These are phyloP conservation scores for Botrytis elliptica DNA, from an alignment of 2,329 filamentous ascomycete species.

Conservation along the genomic window DNA sequence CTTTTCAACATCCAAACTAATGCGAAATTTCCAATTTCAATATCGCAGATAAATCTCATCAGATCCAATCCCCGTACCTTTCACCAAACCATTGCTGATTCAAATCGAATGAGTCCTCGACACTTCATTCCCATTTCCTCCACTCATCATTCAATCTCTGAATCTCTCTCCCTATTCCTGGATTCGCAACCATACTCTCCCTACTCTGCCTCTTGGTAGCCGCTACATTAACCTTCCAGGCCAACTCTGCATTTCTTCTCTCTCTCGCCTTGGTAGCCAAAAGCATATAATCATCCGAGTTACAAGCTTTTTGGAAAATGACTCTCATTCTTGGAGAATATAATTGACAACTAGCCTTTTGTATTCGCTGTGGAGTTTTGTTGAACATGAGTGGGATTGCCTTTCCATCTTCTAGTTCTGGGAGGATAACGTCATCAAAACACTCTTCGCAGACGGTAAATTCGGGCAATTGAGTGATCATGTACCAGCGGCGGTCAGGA, in stretches of 20 bases:
- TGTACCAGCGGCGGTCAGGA: slow-evolving; percentile 70
- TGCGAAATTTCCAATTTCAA: neutral
- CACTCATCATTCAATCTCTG: slow-evolving; percentile 51
- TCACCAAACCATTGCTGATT: neutral
- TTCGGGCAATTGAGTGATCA: slow-evolving; percentile 70
- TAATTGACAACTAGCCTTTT: slow-evolving; percentile 67
- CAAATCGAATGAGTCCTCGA: neutral
- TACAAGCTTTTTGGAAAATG: slow-evolving; percentile 66
- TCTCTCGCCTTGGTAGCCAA: slow-evolving; percentile 58
- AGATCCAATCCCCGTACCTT: neutral
- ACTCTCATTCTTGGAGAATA: slow-evolving; percentile 78
- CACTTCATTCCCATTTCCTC: slow-evolving; percentile 49
- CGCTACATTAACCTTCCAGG: slow-evolving; percentile 30
- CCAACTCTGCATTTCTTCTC: slow-evolving; percentile 43
- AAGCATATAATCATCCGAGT: slow-evolving; percentile 64
- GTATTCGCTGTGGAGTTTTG: slow-evolving; percentile 55
- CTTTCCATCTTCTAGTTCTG: slow-evolving; percentile 54
- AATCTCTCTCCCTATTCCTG: slow-evolving; percentile 42
- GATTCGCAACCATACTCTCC: slow-evolving; percentile 20
- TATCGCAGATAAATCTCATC: neutral
- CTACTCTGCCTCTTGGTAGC: slow-evolving; percentile 28
- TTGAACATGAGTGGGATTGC: slow-evolving; percentile 66
- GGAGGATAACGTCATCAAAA: slow-evolving; percentile 76
- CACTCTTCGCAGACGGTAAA: slow-evolving; percentile 87
- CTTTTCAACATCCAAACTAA: neutral